Base-by-base conservation (phyloP, 768 basidiomycete genomes). In the Auricularia cornea region DNA sequence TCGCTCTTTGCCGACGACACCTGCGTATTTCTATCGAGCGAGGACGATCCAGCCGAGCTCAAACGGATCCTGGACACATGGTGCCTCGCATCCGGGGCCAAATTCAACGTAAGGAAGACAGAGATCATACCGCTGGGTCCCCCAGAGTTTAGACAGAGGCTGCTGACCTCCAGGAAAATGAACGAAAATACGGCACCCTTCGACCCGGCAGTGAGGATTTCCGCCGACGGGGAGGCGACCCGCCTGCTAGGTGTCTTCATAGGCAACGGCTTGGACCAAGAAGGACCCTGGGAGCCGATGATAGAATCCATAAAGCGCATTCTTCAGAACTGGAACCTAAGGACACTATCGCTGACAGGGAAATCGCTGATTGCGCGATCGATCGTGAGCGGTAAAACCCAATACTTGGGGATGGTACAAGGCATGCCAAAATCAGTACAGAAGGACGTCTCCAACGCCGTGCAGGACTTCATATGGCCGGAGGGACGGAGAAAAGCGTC, bases 91-190 rank as follows among this genome's bases (percentile, higher is more conserved):
- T 76, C 76, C 11, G 67, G 72, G 0, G 80, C 79, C 0, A 77
- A 75, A 38, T 82, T 81, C 65, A 82, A 81, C 60, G 62, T 68
- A 0, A 56, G 60, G 0, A 83, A 83, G 65, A 81, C 79, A 0
- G 72, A 75, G 35, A 65, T 79, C 0, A 69, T 80, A 1, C 78
- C 76, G 0, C 66, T 79, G 0, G 77, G 79, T 0, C 38, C 62
- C 2, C 31, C 30, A 3, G 54, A 60, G 3, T 72, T 68, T 65
- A 60, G 73, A n/a, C 29, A 64, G 23, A 3, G 11, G 3, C 61
- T 72, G 1, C 23, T 63, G 0, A 5, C 5, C 11, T 5, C 23
- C 2, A 48, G 44, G 18, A 18, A 18, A 18, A 48, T 48, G 44
- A 18, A 54, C 26, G 11, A 66, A 44, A 2, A 3, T 0, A 20